phyloP scores from a whole-genome alignment of 805 yeast species.

The Pichia insulana region DNA sequence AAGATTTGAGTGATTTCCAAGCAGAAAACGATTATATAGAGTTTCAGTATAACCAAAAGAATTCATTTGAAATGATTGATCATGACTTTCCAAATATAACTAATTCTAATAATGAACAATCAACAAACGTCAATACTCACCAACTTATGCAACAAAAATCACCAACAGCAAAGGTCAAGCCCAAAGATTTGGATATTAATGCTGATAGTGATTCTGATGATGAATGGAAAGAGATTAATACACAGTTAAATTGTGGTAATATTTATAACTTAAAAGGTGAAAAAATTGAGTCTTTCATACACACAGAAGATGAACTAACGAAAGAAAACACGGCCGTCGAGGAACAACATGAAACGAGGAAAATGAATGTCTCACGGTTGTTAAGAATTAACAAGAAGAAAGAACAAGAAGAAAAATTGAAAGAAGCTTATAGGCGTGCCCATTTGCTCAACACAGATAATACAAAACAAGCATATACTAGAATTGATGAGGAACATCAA shows the following conservation, averaged over 20 bases:
- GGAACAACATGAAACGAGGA: conserved; percentile 8
- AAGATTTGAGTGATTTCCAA: not conserved
- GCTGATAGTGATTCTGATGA: conserved; percentile 31
- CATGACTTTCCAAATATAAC: conserved; percentile 13
- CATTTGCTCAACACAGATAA: conserved; percentile 32
- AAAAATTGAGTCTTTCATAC: conserved; percentile 35
- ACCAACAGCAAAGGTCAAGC: not conserved
- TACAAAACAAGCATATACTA: conserved; percentile 70
- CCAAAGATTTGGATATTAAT: conserved; percentile 8
- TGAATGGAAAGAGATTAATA: conserved; percentile 83
- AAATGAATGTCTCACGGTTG: conserved; percentile 4
- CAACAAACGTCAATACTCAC: not conserved
- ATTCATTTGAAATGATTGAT: conserved; percentile 16
- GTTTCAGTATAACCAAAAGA: conserved; percentile 17
- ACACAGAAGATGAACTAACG: conserved; percentile 20
- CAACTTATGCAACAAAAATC: not conserved
- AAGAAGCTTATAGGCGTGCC: conserved; percentile 14
- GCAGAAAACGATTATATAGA: conserved; percentile 22
- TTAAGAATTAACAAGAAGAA: conserved; percentile 9
- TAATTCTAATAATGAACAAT: not conserved
- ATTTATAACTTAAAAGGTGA: conserved; percentile 77
- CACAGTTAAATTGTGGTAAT: conserved; percentile 60
- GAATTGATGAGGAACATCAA: conserved; percentile 81
- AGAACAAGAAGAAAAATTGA: conserved; percentile 6
- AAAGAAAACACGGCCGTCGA: conserved; percentile 5